Base-by-base conservation (phyloP, 1,139 yeast species). In the Blastobotrys raffinosifermentans region DNA sequence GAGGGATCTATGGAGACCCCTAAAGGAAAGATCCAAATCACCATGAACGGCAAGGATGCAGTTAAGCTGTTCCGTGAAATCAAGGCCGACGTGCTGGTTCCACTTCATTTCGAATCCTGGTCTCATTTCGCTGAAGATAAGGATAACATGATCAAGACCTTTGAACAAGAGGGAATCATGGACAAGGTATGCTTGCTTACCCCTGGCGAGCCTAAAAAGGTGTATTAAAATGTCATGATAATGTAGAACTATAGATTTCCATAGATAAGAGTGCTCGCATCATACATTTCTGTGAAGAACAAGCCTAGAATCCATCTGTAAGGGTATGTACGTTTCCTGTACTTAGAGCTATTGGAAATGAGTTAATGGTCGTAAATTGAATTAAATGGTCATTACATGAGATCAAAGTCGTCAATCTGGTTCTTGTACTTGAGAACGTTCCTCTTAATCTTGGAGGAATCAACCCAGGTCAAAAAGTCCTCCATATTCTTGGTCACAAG, bases 401-500 rank as follows among this genome's bases (percentile, higher is more conserved):
- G 48, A 31, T 66, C 67, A 45, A 59, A 68, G 43, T 67, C 72
- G 45, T 68, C 73, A 19, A 66, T 53, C 42, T 65, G 66, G 40
- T 91, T 89, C 66, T 85, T 81, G 67, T 84, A 93, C 64, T 83
- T 83, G 64, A 89, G 79, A 44, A 89, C 77, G 50, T 86, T 87
- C 55, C 83, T 74, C 72, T 84, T 89, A 62, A 93, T 89, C 79
- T 91, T 93, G 48, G 94, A 82, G 33, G 79, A 73, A 55, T 93
- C 97, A 14, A 85, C 94, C 99, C 99, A 93, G 1, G 98, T 93
- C 53, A 93, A 73, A 61, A 86, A 91, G 63, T 93, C 99, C 59
- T 93, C 98, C 80, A 91, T 73, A 51, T 80, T 86, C 29, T 61
- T 72, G 7, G 96, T 89, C 2, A 93, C 94, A 51, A 93, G 69